Evolutionary conservation across 1,139 yeast species (phyloP).

Genomic region (Keqinozyma sinolaborantium): DNA sequence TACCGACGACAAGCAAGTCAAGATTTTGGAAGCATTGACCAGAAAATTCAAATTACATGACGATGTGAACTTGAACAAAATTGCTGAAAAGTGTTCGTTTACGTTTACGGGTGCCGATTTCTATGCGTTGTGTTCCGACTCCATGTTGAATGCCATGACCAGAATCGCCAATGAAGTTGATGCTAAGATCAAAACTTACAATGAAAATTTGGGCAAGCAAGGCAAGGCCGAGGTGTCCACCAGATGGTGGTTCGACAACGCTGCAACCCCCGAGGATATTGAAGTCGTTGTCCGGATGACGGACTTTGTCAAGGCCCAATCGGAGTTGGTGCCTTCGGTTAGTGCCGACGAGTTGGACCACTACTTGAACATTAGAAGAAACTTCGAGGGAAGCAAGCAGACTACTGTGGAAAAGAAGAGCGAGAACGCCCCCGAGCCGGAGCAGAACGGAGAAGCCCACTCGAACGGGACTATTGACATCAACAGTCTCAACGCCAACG

Average conservation of each 20-base stretch:
- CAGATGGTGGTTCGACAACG: conserved; percentile 90
- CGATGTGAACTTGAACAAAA: conserved; percentile 53
- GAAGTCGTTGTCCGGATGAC: conserved; percentile 63
- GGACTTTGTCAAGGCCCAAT: conserved; percentile 75
- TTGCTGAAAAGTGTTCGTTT: conserved; percentile 76
- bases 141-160: conserved; percentile 94
- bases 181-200: conserved; percentile 52
- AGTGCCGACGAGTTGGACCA: conserved; percentile 84
- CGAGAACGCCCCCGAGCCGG: conserved; percentile 2
- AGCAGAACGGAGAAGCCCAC: no score
- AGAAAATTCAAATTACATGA: conserved; percentile 69
- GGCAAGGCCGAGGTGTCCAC: conserved; percentile 50
- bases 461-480: conserved; percentile 2
- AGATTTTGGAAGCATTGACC: conserved; percentile 83
- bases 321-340: conserved; percentile 77
- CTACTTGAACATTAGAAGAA: conserved; percentile 70
- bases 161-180: conserved; percentile 80
- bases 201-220: conserved; percentile 23
- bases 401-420: conserved; percentile 16
- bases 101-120: conserved; percentile 97
- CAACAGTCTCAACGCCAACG: conserved; percentile 2
- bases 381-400: conserved; percentile 63
- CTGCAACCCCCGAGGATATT: conserved; percentile 65
- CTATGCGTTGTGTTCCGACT: conserved; percentile 91
- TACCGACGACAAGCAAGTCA: conserved; percentile 82